phyloP scores from a whole-genome alignment of 2,329 filamentous ascomycete species.

The Colletotrichum destructivum region DNA sequence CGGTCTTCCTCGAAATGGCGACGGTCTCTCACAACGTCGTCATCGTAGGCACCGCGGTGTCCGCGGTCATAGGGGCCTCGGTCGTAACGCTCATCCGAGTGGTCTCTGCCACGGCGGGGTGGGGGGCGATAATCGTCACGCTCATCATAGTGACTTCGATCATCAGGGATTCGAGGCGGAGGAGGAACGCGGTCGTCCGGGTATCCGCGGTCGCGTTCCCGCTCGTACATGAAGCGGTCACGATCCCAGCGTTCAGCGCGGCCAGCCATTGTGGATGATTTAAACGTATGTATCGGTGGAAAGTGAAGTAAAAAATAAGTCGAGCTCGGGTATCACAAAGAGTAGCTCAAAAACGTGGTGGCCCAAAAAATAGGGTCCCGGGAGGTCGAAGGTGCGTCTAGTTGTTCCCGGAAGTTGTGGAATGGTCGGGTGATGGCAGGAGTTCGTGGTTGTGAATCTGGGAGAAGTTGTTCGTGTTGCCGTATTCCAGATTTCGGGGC shows the following conservation, averaged over 20 bases:
- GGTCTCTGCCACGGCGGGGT: slow-evolving; percentile 58
- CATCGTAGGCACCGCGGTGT: slow-evolving; percentile 60
- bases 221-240: slow-evolving; percentile 65
- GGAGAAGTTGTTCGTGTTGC: slow-evolving; percentile 29
- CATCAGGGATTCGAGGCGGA: slow-evolving; percentile 59
- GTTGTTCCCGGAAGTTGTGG: slow-evolving; percentile 12
- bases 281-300: slow-evolving; percentile 20
- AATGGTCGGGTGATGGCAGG: slow-evolving; percentile 35
- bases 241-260: slow-evolving; percentile 67
- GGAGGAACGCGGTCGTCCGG: slow-evolving; percentile 60
- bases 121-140: slow-evolving; percentile 45
- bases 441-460: slow-evolving; percentile 20
- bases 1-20: slow-evolving; percentile 70
- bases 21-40: slow-evolving; percentile 63
- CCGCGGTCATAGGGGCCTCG: slow-evolving; percentile 53
- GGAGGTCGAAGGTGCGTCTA: neutral
- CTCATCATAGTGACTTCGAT: slow-evolving; percentile 47
- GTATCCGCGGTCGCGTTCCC: slow-evolving; percentile 62
- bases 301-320: slow-evolving; percentile 3
- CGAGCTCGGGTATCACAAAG: slow-evolving; percentile 31
- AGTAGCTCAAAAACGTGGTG: slow-evolving; percentile 7
- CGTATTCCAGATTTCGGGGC: slow-evolving; percentile 31
- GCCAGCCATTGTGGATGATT: slow-evolving; percentile 45
- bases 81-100: slow-evolving; percentile 66
- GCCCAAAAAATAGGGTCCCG: slow-evolving; percentile 2